Conservation (phyloP, 2,329 filamentous ascomycete species). For the Ophiostoma australiae region DNA sequence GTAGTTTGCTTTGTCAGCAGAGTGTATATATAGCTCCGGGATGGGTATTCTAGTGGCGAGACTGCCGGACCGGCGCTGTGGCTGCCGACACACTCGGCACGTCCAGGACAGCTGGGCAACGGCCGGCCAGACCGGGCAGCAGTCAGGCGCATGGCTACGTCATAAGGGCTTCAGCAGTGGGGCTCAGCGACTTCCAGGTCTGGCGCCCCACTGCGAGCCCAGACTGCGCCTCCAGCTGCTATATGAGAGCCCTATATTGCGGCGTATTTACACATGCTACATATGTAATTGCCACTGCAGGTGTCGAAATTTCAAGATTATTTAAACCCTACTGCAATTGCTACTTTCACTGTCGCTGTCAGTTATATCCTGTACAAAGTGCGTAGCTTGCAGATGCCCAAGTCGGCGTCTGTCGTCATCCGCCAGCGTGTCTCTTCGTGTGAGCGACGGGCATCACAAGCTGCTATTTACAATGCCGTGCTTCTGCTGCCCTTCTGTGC, state of each 20-base stretch:
- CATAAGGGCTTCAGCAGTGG: neutral
- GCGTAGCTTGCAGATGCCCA: neutral
- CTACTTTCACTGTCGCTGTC: neutral
- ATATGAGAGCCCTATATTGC: neutral
- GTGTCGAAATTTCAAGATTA: neutral
- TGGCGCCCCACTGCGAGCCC: neutral
- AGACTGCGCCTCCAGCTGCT: conserved; percentile 1
- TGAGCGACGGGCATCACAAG: neutral
- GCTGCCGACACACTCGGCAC: neutral
- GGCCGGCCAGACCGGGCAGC: neutral
- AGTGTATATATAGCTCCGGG: neutral
- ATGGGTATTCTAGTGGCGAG: neutral
- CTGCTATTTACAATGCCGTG: neutral
- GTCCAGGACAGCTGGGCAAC: neutral
- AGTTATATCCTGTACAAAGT: neutral
- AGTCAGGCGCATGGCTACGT: conserved; percentile 9
- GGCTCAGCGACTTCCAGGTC: neutral
- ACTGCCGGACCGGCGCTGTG: neutral
- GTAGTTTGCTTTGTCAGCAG: neutral
- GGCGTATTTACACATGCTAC: conserved; percentile 5
- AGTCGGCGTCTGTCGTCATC: neutral
- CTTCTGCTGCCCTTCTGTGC: neutral
- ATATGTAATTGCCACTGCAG: neutral
- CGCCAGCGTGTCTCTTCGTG: neutral
- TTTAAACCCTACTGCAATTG: neutral